Conservation (phyloP, 257 asterid species). For the Ligustrum vulgare region DNA sequence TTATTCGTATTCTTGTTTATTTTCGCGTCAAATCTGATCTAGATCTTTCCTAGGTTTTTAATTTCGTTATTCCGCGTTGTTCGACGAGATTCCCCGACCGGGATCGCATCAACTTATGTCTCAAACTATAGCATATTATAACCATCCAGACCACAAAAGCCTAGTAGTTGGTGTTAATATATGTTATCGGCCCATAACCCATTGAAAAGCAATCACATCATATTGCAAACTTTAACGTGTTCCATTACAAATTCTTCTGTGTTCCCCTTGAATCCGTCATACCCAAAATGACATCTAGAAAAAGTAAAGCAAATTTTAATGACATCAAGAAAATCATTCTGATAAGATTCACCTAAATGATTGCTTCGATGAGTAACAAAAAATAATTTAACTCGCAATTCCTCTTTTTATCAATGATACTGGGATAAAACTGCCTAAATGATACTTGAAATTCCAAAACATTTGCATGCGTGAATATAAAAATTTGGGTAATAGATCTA, state of each 20-base stretch:
- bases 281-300: background rate
- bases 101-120: too few relatives aligned
- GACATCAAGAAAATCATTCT: background rate
- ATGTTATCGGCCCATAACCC: too few relatives aligned
- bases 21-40: too few relatives aligned
- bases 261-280: background rate
- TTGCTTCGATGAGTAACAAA: background rate
- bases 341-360: background rate
- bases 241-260: background rate
- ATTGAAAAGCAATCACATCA: too few relatives aligned
- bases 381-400: background rate
- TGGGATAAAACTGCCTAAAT: background rate
- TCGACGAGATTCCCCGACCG: too few relatives aligned
- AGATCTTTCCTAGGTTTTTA: too few relatives aligned
- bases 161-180: too few relatives aligned
- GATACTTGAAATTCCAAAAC: background rate
- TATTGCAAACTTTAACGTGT: too few relatives aligned
- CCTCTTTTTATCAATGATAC: background rate
- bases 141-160: background rate
- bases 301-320: background rate
- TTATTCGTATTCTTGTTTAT: too few relatives aligned
- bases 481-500: constrained; percentile 17
- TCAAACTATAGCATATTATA: too few relatives aligned
- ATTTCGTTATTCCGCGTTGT: too few relatives aligned
- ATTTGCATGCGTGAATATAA: background rate